Evolutionary conservation across 2,329 filamentous ascomycete species (phyloP).

Genomic region (Drechslerella dactyloides): DNA sequence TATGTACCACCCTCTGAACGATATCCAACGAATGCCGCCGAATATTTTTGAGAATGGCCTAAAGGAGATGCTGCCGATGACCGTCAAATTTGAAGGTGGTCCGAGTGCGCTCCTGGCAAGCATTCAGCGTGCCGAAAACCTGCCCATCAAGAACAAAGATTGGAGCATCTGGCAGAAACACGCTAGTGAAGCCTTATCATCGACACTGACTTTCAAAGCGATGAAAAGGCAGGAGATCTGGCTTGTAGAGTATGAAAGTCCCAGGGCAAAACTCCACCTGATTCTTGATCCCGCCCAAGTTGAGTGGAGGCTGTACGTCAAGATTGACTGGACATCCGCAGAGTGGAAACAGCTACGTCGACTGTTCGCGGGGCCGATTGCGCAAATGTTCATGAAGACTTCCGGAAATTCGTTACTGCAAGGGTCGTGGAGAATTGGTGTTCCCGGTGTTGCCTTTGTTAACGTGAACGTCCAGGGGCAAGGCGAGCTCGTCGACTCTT

Average conservation of each 20-base stretch:
- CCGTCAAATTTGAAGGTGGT: conserved; percentile 57
- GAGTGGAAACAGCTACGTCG: conserved; percentile 26
- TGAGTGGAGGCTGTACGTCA: conserved; percentile 63
- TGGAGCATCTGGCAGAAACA: conserved; percentile 57
- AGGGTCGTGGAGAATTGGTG: conserved; percentile 24
- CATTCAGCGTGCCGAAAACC: conserved; percentile 47
- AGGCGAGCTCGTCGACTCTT: conserved; percentile 57
- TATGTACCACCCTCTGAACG: conserved; percentile 52
- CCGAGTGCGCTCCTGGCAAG: conserved; percentile 53
- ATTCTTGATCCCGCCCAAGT: conserved; percentile 55
- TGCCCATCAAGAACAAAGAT: conserved; percentile 46
- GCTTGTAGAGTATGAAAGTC: conserved; percentile 60
- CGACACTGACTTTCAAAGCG: conserved; percentile 28
- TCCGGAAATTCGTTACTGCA: conserved; percentile 38
- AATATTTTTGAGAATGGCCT: conserved; percentile 60
- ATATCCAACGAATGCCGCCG: conserved; percentile 57
- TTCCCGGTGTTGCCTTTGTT: conserved; percentile 50
- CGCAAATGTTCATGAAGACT: conserved; percentile 59
- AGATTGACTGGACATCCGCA: conserved; percentile 55
- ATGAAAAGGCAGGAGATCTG: conserved; percentile 55
- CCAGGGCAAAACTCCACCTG: conserved; percentile 59
- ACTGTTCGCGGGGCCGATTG: conserved; percentile 59
- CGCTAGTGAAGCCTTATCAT: conserved; percentile 56
- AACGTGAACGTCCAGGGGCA: conserved; percentile 57
- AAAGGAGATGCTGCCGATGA: conserved; percentile 59